Base-by-base conservation (phyloP, 331 rosid genomes). In the Erythrophleum ivorense region DNA sequence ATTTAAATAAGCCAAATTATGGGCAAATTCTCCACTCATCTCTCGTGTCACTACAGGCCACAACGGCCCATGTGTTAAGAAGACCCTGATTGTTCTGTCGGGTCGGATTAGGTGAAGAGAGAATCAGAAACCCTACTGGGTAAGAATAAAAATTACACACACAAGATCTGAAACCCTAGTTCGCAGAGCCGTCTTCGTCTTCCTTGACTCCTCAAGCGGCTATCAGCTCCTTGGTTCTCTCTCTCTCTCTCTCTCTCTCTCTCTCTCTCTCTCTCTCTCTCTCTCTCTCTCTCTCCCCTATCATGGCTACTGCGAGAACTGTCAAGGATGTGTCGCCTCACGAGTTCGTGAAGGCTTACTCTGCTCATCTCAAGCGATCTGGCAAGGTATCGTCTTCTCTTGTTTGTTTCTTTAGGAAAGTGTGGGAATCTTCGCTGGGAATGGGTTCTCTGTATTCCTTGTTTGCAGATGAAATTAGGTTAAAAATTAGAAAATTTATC, bases 281-380 rank as follows among this genome's bases (percentile, higher is more conserved):
- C 12, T 15, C n/a, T 71, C 43, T 46, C 71, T 65, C 24, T 34
- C 2, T 46, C 70, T 36, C 12, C 7, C 11, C 79, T 65, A 57
- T 55, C 13, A 82, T 76, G 85, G 81, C 80, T 34, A 58, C 77
- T 24, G 66, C 85, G 9, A 82, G 34, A 52, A 82, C 58, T n/a
- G 83, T 80, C 6, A 80, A 80, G 41, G 83, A 80, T 5, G 83
- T 80, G 21, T 80, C 78, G n/a, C 85, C 82, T 68, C 81, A 82
- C 29, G 85, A 76, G 53, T 76, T 82, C 65, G 85, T 82, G 40
- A 82, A 75, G 66, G 85, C 85, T 18, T 82, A 76, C 55, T 55
- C 85, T 43, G 81, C 81, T 75, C 85, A 82, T 7, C 85, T 82
- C 67, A 82, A 82, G 70, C 85, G 85, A 43, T 82, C 81, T 7